phyloP scores from a whole-genome alignment of 805 yeast genomes.

The Sugiyamaella floridensis region DNA sequence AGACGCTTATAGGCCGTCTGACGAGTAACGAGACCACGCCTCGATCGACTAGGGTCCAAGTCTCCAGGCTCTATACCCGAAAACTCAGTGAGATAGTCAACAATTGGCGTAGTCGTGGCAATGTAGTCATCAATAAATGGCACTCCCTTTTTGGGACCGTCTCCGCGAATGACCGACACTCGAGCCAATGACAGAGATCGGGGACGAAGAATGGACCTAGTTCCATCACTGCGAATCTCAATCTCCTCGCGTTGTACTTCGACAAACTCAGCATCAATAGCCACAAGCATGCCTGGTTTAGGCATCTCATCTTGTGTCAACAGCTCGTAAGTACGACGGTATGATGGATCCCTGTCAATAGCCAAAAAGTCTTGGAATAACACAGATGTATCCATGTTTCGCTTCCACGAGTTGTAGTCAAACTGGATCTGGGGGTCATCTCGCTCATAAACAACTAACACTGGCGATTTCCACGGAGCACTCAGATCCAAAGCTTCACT shows the following conservation, averaged over 20 bases:
- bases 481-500: constrained; percentile 70
- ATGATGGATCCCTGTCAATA: constrained; percentile 48
- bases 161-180: constrained; percentile 68
- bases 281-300: constrained; percentile 65
- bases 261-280: constrained; percentile 97
- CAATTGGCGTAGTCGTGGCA: constrained; percentile 55
- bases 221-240: constrained; percentile 71
- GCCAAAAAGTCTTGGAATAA: constrained; percentile 71
- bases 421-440: constrained; percentile 28
- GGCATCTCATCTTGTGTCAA: constrained; percentile 68
- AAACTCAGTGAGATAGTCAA: constrained; percentile 80
- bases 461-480: constrained; percentile 79
- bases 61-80: constrained; percentile 96
- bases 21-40: constrained; percentile 63
- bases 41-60: constrained; percentile 60
- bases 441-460: constrained; percentile 56
- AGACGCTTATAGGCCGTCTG: constrained; percentile 81
- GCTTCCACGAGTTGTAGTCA: constrained; percentile 43
- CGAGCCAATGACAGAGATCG: constrained; percentile 74
- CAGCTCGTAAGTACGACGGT: constrained; percentile 58
- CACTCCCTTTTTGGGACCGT: constrained; percentile 56
- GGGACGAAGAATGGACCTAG: constrained; percentile 64
- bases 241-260: constrained; percentile 67
- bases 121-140: constrained; percentile 94
- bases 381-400: constrained; percentile 51